These are phyloP conservation scores for Metarhizium brunneum DNA, from an alignment of 2,329 filamentous ascomycete genomes.

Conservation along the genomic window DNA sequence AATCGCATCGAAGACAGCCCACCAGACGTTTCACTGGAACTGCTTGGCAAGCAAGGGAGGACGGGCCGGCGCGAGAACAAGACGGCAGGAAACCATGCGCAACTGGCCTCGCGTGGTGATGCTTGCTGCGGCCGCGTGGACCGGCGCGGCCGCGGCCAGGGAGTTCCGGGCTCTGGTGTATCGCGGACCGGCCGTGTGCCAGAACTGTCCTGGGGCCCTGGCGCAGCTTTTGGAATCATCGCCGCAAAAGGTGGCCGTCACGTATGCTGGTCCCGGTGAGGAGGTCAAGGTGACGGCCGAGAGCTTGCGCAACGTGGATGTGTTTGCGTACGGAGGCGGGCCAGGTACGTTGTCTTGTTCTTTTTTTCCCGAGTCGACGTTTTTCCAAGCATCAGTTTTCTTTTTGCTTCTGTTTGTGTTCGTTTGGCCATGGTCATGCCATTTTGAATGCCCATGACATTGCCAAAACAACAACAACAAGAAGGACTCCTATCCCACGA, in stretches of 20 bases:
- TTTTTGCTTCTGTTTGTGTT: too few relatives aligned
- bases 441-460: too few relatives aligned
- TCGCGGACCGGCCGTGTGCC: constrained; percentile 6
- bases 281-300: constrained; percentile 8
- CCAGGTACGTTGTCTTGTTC: constrained; percentile 4
- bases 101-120: not conserved
- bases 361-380: not conserved
- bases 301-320: constrained; percentile 5
- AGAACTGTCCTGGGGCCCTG: constrained; percentile 11
- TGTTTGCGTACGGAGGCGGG: constrained; percentile 13
- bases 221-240: constrained; percentile 12
- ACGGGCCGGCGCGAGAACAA: too few relatives aligned
- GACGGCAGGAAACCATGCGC: not conserved
- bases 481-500: too few relatives aligned
- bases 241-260: constrained; percentile 10
- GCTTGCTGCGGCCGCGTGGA: not conserved
- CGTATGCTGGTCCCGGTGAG: constrained; percentile 11
- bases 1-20: too few relatives aligned
- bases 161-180: not conserved
- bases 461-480: too few relatives aligned
- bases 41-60: too few relatives aligned
- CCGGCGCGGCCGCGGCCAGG: not conserved
- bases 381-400: too few relatives aligned
- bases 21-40: too few relatives aligned
- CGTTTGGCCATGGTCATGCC: too few relatives aligned